Evolutionary conservation across 345 rosid species (phyloP).

Genomic region (Salix caprea): DNA sequence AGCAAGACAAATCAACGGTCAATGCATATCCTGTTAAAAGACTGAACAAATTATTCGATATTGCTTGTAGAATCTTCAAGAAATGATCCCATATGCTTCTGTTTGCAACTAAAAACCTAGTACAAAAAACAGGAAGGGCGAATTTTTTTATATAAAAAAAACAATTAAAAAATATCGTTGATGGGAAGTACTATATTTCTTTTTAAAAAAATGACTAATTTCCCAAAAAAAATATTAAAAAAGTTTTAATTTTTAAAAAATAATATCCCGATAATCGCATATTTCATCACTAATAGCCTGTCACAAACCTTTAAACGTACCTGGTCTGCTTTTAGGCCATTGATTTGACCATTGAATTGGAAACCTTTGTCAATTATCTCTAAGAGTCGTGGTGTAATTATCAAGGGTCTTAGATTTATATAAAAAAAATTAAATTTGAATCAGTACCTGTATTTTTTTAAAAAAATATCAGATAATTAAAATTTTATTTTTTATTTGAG

Average conservation of each 20-base stretch:
- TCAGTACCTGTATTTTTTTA: too few species aligned
- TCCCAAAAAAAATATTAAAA: too few species aligned
- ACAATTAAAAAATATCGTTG: too few species aligned
- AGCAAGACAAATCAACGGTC: not conserved
- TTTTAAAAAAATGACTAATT: too few species aligned
- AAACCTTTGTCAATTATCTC: not conserved
- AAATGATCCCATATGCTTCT: not conserved
- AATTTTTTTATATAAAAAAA: too few species aligned
- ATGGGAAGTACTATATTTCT: too few species aligned
- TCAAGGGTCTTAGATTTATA: too few species aligned
- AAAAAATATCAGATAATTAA: fast-evolving
- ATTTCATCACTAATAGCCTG: not conserved
- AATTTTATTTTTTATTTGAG: fast-evolving
- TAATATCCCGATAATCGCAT: too few species aligned
- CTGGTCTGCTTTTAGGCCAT: not conserved
- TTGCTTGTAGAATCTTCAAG: not conserved
- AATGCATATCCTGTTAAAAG: conserved; percentile 12
- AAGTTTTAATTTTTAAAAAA: too few species aligned
- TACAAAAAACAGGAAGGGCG: not conserved
- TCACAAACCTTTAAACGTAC: not conserved
- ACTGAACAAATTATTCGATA: not conserved
- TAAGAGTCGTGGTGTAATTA: too few species aligned
- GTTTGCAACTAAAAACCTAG: not conserved
- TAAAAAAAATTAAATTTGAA: too few species aligned
- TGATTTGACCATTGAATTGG: not conserved